Base-by-base conservation (phyloP, 495 filamentous ascomycete species). In the Aspergillus avenaceus region DNA sequence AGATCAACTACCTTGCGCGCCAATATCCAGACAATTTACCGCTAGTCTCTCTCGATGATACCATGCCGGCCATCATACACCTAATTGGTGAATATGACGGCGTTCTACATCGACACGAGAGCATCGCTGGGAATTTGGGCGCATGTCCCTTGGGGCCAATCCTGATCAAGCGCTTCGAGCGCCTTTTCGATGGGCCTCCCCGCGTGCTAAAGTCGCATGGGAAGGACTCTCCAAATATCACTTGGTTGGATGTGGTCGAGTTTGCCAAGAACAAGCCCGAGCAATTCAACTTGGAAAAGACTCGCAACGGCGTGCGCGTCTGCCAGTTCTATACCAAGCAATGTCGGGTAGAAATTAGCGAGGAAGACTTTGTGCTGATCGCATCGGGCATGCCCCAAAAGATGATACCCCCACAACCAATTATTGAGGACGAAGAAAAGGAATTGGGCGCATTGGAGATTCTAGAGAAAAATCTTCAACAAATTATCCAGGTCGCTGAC, bases 251-350 rank as follows among this genome's bases (percentile, higher is more conserved):
- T 55, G 83, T 95, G 34, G 86, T 92, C 44, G 84, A 87, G 49
- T 93, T 91, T 70, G 87, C 89, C 44, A 83, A 84, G 58, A 80
- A 76, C 54, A 90, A 91, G 54, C 87, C 90, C 0, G 78, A 82
- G 58, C 87, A 91, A 46, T 92, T 95, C 69, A 81, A 81, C 25
- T 71, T 92, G 49, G 81, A 82, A 44, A 82, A 88, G 49, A 75
- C 77, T 42, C 76, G 79, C 36, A 84, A 86, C 55, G 85, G 84
- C 0, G 69, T 78, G 50, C 81, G 82, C 18, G 82, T 84, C 26
- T 92, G 90, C 54, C 88, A 87, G 49, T 91, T 93, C 65, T 81
- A 85, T 52, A 83, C 88, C 41, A 90, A 90, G 58, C 86, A 89
- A 53, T 81, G 84, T 56, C 79, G 85, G 21, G 86, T 93, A 27